Evolutionary conservation across 345 rosid species (phyloP), one percentile per base, ranked within the genome.

Genomic region (Eucalyptus cloeziana): DNA sequence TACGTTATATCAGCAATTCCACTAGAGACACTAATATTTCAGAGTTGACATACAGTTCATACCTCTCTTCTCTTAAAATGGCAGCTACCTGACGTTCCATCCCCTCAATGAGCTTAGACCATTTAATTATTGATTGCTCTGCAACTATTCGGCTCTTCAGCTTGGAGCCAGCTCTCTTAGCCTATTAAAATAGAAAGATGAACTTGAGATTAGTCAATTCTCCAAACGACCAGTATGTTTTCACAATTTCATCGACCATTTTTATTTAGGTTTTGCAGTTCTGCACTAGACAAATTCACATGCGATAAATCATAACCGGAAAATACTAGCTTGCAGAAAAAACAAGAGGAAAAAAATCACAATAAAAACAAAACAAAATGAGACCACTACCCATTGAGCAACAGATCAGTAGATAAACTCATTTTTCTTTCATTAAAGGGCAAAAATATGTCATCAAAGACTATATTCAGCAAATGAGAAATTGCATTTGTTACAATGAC

Each of bases 121-220:
- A 98, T 94, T 96, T 96, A 67, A 91, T 86, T 86, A 98, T 95
- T 90, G 99, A 96, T 90, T 95, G 98, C 94, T 97, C 97, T 9
- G 96, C 95, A 87, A 97, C 93, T 87, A 94, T 94, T 89, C 99
- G 94, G 90, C 97, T 95, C 95, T 93, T 98, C 92, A 98, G 91
- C 93, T 96, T 98, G 88, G 99, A 95, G 92, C 99, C 99, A 80
- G 93, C 96, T 88, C 96, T 94, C 91, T 98, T 97, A 58, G 98
- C 96, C 99, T 97, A 87, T 89, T 86, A 89, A 71, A 89, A 45
- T 52, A 30, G n/a, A 88, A 90, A 58, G 30, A 87, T 10, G 50
- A 88, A 33, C 40, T 85, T 52, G 52, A 88, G 50, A 76, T 11
- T 76, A 76, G 85, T 76, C 85, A 40, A 40, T 76, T 86, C 49